A percentile compares a stretch with the other conserved stretches of the same genome.
Conservation (phyloP, 2,329 filamentous ascomycete species). For the Cladosporium cucumerinum region DNA sequence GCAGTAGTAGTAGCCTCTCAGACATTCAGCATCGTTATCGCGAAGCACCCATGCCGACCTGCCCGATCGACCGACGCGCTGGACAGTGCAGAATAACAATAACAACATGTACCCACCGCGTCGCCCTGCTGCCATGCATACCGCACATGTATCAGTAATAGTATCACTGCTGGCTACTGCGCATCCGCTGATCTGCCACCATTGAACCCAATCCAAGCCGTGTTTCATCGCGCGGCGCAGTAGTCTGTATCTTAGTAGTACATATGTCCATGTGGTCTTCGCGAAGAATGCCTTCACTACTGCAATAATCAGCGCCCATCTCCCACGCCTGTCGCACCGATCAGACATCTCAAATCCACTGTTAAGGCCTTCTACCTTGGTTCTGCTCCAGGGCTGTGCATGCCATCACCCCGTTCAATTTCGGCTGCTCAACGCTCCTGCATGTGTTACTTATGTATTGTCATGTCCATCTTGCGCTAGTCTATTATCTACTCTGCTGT, state of each 20-base stretch:
- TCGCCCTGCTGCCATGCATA: not conserved
- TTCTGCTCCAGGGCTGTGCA: not conserved
- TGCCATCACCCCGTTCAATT: constrained; percentile 12
- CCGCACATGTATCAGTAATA: not conserved
- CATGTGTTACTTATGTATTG: not conserved
- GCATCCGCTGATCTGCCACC: not conserved
- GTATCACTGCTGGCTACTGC: not conserved
- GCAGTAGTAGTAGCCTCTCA: too few species aligned
- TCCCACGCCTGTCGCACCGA: not conserved
- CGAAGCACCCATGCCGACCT: not conserved
- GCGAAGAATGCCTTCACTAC: not conserved
- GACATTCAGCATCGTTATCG: not conserved
- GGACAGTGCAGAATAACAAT: not conserved
- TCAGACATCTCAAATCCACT: not conserved
- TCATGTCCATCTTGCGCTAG: not conserved
- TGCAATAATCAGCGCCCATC: not conserved
- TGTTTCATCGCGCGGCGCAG: not conserved
- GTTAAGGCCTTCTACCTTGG: not conserved
- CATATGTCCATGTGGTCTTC: not conserved
- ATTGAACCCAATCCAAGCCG: not conserved
- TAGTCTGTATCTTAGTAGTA: not conserved
- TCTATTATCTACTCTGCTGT: not conserved
- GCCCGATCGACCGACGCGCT: not conserved
- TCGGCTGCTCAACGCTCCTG: constrained; percentile 12
- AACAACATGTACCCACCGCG: not conserved